Percentiles rank a stretch among this genome's conserved stretches.
Evolutionary conservation across 805 yeast species (phyloP).

Genomic region (Torulaspora gathmanii): DNA sequence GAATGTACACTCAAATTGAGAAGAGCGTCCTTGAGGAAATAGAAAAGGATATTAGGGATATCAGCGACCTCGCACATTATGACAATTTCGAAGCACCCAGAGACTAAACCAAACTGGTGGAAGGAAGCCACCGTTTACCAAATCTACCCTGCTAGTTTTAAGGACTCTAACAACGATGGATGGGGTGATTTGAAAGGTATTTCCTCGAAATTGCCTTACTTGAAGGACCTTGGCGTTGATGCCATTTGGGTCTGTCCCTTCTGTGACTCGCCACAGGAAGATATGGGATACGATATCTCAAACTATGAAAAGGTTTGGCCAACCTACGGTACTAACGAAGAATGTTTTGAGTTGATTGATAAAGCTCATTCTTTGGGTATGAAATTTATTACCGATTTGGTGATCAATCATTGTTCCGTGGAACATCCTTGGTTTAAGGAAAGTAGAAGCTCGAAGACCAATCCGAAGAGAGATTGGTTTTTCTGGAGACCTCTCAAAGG

Average conservation of each 20-base stretch:
- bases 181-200: conserved; percentile 55
- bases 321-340: conserved; percentile 52
- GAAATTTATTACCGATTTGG: conserved; percentile 51
- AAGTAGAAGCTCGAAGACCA: conserved; percentile 46
- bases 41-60: too few species aligned
- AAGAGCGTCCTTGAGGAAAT: too few species aligned
- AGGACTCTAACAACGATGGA: conserved; percentile 57
- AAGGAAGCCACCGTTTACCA: conserved; percentile 53
- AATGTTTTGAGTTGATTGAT: conserved; percentile 45
- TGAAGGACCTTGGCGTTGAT: conserved; percentile 47
- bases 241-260: conserved; percentile 56
- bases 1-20: too few species aligned
- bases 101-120: conserved; percentile 42
- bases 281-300: conserved; percentile 59
- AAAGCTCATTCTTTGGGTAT: conserved; percentile 47
- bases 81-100: conserved; percentile 9
- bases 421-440: conserved; percentile 58
- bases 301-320: conserved; percentile 53
- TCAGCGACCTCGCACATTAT: too few species aligned
- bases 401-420: conserved; percentile 53
- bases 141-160: conserved; percentile 57
- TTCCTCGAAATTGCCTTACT: conserved; percentile 48
- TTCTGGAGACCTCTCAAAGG: conserved; percentile 51
- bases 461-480: conserved; percentile 59
- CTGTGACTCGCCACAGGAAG: conserved; percentile 55